Conservation (phyloP, 2,329 filamentous ascomycete species). For the Colletotrichum costaricense region DNA sequence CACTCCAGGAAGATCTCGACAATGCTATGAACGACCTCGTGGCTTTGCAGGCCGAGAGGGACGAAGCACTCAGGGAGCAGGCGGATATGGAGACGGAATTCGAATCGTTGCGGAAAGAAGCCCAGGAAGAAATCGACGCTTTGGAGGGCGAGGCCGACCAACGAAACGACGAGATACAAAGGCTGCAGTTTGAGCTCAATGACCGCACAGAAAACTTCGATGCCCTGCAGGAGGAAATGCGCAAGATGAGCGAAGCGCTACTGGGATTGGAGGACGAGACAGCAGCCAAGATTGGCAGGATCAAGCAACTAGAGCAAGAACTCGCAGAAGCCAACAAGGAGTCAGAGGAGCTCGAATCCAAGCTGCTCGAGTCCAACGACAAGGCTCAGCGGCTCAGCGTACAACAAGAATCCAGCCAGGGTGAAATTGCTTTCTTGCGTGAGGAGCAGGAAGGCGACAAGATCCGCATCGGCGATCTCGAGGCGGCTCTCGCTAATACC, state of each 20-base stretch:
- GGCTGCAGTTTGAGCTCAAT: constrained; percentile 76
- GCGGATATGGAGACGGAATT: constrained; percentile 70
- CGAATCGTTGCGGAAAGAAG: constrained; percentile 69
- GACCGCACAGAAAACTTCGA: constrained; percentile 88
- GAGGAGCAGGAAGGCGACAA: constrained; percentile 98
- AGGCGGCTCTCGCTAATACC: constrained; percentile 82
- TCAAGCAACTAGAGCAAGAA: constrained; percentile 86
- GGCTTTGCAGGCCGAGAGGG: constrained; percentile 82
- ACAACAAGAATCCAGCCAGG: constrained; percentile 91
- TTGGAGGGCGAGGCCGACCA: constrained; percentile 80
- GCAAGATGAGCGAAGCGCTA: constrained; percentile 87
- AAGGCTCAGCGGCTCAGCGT: constrained; percentile 91
- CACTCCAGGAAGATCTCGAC: constrained; percentile 85
- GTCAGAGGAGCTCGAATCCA: constrained; percentile 85
- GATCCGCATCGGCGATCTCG: constrained; percentile 95
- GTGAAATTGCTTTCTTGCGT: constrained; percentile 92
- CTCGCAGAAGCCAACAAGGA: constrained; percentile 87
- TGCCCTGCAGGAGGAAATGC: constrained; percentile 94
- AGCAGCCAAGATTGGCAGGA: constrained; percentile 79
- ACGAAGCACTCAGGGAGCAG: constrained; percentile 81
- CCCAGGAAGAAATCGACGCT: constrained; percentile 73
- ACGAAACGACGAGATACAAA: constrained; percentile 76
- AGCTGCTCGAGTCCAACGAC: constrained; percentile 84
- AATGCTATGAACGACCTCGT: constrained; percentile 83
- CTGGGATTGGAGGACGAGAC: constrained; percentile 91